Evolutionary conservation across 2,329 filamentous ascomycete genomes (phyloP), one percentile per base, ranked within the genome.

Genomic region (Fusarium sp.): DNA sequence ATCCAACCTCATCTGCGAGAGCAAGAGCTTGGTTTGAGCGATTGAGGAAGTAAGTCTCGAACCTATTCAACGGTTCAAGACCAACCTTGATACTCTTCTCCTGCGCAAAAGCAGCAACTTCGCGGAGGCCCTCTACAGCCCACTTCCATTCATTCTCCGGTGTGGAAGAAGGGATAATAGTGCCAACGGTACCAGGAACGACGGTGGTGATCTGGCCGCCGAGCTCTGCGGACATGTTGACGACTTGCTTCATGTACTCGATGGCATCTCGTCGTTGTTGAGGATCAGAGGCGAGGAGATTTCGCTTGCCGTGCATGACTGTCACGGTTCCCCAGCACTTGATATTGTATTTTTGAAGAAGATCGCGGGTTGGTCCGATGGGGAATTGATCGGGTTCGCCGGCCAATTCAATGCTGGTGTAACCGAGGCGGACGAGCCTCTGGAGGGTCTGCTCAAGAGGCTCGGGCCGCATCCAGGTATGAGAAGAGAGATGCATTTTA

Each of bases 41-140:
- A 24, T 76, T 77, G 39, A 76, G 50, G 3, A 77, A 76, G n/a
- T 77, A 74, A 4, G 74, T 76, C 50, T 76, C 74, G 12, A 76
- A 76, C 8, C 75, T 62, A 11, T 77, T 76, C 10, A 77, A 47
- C 5, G 75, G 72, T 18, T 76, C 75, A 6, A 77, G 56, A 2
- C 59, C 74, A 38, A 75, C 60, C n/a, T 22, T 66, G 15, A 76
- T 74, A 17, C 48, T 52, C 8, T 58, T 73, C 3, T 62, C 18
- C 5, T 62, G 56, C 1, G 74, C 71, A 20, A 73, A 76, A 11
- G 32, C 42, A 1, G 70, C 74, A 3, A 75, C 24, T 10, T 76
- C 70, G 3, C 67, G 62, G 1, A 75, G 41, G 0, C 70, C 74
- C 5, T 75, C 64, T 3, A 75, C 67, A 4, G 73, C 74, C 74